Conservation (phyloP, 176 grass and related monocot species). For the Oryza officinalis region DNA sequence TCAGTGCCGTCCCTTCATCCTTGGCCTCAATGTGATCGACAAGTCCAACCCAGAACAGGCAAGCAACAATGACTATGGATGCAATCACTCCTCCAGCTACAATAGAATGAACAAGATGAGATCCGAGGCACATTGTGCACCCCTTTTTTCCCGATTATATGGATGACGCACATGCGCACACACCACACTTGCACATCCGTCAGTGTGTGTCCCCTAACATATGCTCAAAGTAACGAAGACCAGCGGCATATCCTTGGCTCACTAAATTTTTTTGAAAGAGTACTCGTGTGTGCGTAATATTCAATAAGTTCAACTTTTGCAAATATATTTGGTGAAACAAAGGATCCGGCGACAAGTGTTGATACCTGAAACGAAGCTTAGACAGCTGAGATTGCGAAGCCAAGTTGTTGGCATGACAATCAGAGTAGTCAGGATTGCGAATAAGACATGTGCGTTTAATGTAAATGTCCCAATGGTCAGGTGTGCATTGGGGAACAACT, state of each 20-base stretch:
- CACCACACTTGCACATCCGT: too few relatives aligned
- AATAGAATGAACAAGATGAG: not conserved
- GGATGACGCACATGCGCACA: too few relatives aligned
- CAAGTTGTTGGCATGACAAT: constrained; percentile 71
- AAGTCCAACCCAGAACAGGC: constrained; percentile 74
- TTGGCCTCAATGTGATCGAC: constrained; percentile 60
- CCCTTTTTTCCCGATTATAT: too few relatives aligned
- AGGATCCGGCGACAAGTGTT: not conserved
- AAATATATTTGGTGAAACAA: not conserved
- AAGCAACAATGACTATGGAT: constrained; percentile 48
- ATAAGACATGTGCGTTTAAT: constrained; percentile 49
- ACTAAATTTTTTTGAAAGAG: too few relatives aligned
- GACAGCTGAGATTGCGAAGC: constrained; percentile 59
- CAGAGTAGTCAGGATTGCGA: constrained; percentile 56
- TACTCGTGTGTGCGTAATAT: not conserved
- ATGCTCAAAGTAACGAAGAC: too few relatives aligned
- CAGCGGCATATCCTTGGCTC: too few relatives aligned
- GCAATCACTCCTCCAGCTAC: constrained; percentile 76
- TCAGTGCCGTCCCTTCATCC: constrained; percentile 40
- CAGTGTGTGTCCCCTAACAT: too few relatives aligned
- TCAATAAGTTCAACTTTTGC: not conserved
- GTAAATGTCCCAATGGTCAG: constrained; percentile 47
- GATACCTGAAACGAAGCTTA: constrained; percentile 73
- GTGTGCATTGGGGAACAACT: constrained; percentile 76
- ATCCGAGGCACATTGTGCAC: not conserved